Percentiles rank a stretch among this genome's conserved stretches.
Evolutionary conservation across 768 basidiomycete genomes (phyloP).

Genomic region (Boletus sp.): DNA sequence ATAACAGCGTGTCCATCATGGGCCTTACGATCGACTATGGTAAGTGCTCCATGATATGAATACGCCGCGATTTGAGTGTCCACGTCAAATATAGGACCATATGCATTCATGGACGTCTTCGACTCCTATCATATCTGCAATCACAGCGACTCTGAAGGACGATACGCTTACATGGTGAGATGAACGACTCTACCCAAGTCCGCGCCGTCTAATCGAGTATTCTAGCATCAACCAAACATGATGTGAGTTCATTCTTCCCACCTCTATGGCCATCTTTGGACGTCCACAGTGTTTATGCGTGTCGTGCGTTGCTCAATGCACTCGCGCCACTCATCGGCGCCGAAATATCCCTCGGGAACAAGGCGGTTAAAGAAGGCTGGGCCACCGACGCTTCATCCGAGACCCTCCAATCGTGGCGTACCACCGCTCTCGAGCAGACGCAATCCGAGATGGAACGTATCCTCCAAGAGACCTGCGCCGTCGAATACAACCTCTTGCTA

Average conservation of each 20-base stretch:
- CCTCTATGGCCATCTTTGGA: not conserved
- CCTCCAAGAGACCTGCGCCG: conserved; percentile 55
- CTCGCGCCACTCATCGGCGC: conserved; percentile 86
- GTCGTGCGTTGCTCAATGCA: conserved; percentile 72
- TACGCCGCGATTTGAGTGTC: not conserved
- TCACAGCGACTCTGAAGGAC: conserved; percentile 74
- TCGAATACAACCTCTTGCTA: conserved; percentile 69
- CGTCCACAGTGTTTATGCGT: conserved; percentile 64
- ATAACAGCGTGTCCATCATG: conserved; percentile 63
- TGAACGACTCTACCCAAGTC: not conserved
- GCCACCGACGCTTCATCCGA: conserved; percentile 50
- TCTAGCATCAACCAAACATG: conserved; percentile 72
- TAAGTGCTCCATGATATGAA: conserved; percentile 16
- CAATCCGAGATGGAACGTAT: conserved; percentile 62
- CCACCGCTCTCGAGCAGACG: conserved; percentile 50
- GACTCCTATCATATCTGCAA: conserved; percentile 87
- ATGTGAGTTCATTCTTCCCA: conserved; percentile 48
- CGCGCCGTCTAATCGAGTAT: conserved; percentile 1
- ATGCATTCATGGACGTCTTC: conserved; percentile 94
- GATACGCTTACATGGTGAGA: conserved; percentile 68
- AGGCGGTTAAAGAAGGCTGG: conserved; percentile 58
- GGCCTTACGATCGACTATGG: conserved; percentile 81
- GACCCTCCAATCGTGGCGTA: conserved; percentile 60
- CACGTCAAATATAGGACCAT: conserved; percentile 58
- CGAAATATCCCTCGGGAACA: conserved; percentile 57